phyloP scores from a whole-genome alignment of 108 stramenopile genomes.

The Cylindrotheca closterium region DNA sequence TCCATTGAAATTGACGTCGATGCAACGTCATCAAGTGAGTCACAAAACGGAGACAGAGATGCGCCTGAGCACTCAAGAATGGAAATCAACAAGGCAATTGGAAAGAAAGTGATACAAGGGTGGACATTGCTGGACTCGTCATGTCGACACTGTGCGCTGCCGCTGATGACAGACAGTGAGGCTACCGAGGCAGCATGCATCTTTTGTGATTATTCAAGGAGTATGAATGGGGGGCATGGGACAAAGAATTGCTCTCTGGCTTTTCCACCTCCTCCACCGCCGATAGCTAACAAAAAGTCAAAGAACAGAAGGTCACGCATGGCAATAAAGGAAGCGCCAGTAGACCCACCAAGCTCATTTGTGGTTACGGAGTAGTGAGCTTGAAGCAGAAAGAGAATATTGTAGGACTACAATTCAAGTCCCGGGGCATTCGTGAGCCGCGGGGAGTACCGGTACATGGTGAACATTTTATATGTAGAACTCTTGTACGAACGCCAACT shows the following conservation, averaged over 20 bases:
- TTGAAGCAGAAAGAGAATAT: no score
- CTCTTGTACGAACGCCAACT: no score
- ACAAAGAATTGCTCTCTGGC: slow-evolving; percentile 12
- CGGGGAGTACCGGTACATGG: no score
- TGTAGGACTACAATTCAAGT: no score
- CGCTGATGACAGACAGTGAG: slow-evolving; percentile 46
- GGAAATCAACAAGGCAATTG: slow-evolving; percentile 52
- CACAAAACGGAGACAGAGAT: neutral
- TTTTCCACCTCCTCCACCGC: neutral
- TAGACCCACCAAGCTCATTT: no score
- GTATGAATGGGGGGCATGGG: neutral
- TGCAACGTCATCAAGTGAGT: neutral
- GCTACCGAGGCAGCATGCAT: slow-evolving; percentile 42
- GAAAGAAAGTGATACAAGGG: slow-evolving; percentile 49
- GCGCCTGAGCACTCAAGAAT: neutral
- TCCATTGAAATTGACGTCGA: neutral
- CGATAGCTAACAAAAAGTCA: neutral
- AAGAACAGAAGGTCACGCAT: neutral
- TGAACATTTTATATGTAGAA: no score
- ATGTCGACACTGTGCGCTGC: slow-evolving; percentile 52
- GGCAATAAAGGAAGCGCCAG: no score
- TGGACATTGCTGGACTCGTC: slow-evolving; percentile 50
- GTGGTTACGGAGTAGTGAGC: no score
- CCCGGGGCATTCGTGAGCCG: no score
- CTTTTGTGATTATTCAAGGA: slow-evolving; percentile 21